These are phyloP conservation scores for Luzula sylvatica DNA, from an alignment of 176 grass and related monocot genomes.

Conservation along the genomic window DNA sequence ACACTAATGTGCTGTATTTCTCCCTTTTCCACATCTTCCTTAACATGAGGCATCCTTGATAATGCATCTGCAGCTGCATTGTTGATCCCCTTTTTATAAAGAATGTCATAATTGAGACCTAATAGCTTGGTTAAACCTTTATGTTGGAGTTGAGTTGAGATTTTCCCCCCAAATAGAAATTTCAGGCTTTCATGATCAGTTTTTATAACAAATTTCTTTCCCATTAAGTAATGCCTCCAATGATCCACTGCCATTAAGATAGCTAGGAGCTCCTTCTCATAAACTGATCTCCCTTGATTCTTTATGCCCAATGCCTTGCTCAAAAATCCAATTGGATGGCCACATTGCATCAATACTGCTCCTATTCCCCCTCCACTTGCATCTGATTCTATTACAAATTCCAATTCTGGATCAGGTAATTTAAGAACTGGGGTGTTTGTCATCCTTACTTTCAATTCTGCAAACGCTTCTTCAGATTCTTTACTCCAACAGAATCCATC, in stretches of 20 bases:
- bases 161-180: no score
- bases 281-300: neutral
- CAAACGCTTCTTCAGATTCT: neutral
- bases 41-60: neutral
- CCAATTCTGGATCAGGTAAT: neutral
- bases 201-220: no score
- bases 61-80: neutral
- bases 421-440: neutral
- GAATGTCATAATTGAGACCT: neutral
- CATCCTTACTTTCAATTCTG: neutral
- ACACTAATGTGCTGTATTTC: neutral
- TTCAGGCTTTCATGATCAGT: no score
- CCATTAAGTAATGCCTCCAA: no score
- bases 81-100: neutral
- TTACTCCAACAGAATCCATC: neutral
- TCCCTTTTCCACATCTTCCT: neutral
- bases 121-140: no score
- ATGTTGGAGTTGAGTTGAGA: neutral
- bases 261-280: neutral
- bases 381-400: neutral
- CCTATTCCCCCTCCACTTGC: no score
- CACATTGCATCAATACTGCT: no score
- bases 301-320: neutral
- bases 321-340: neutral
- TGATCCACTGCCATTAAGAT: neutral